phyloP scores from a whole-genome alignment of 352 stramenopile genomes.

The Blastocystis sp. region DNA sequence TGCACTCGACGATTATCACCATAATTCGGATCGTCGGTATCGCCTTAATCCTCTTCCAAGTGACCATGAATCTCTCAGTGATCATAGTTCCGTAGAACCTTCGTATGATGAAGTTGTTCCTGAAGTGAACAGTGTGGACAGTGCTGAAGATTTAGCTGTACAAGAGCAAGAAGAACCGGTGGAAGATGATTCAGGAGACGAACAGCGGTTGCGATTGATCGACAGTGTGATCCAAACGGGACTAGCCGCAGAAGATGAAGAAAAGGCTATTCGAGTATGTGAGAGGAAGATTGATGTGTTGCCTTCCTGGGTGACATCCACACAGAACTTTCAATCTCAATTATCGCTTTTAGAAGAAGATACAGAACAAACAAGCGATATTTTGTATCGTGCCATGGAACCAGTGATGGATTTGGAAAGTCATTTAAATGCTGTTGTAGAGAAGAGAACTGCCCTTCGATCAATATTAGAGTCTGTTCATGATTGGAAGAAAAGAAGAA shows the following conservation, averaged over 20 bases:
- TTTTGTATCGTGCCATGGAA: slow-evolving; percentile 20
- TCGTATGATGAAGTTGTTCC: not conserved
- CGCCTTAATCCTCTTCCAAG: not conserved
- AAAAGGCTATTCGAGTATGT: not conserved
- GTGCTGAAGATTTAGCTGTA: not conserved
- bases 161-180: not conserved
- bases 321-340: not conserved
- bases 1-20: not conserved
- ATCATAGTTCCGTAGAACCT: not conserved
- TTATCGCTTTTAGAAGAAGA: not conserved
- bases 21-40: not conserved
- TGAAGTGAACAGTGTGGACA: not conserved
- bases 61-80: not conserved
- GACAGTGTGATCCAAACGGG: not conserved
- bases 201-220: not conserved
- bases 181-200: not conserved
- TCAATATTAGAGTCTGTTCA: not conserved
- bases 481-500: not conserved
- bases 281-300: not conserved
- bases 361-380: slow-evolving; percentile 1
- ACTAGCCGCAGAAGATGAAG: not conserved
- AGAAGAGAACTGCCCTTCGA: not conserved
- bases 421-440: not conserved
- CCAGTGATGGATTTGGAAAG: slow-evolving; percentile 23
- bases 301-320: not conserved